Percentiles rank a stretch among this genome's conserved stretches.
Conservation (phyloP, 306 rosid genomes). For the Ochetophila trinervis region DNA sequence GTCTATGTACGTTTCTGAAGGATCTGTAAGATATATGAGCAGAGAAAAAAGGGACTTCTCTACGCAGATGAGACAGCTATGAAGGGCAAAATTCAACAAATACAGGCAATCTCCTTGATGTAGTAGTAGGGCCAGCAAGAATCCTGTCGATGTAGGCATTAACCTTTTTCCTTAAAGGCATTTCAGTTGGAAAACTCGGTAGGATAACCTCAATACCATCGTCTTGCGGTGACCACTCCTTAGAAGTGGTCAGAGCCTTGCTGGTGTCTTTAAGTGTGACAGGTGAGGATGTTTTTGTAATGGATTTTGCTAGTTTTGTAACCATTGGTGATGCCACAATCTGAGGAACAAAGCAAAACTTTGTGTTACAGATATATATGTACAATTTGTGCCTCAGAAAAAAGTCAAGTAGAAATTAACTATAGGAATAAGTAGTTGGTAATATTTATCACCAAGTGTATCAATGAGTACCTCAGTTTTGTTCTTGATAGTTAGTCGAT, state of each 20-base stretch:
- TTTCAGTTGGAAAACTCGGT: slow-evolving; percentile 32
- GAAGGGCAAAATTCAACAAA: slow-evolving; percentile 37
- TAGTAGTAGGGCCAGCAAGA: slow-evolving; percentile 25
- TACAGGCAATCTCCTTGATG: slow-evolving; percentile 40
- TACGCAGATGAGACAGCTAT: slow-evolving; percentile 7
- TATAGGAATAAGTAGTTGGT: slow-evolving; percentile 25
- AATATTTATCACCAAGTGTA: background rate
- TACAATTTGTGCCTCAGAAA: too few species aligned
- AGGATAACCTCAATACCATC: slow-evolving; percentile 49
- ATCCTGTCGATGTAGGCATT: slow-evolving; percentile 28
- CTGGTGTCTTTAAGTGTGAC: slow-evolving; percentile 24
- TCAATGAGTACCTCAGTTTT: slow-evolving; percentile 47
- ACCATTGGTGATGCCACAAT: slow-evolving; percentile 20
- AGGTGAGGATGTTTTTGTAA: background rate
- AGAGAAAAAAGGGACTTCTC: slow-evolving; percentile 11
- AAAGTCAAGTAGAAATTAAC: too few species aligned
- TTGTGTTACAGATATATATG: slow-evolving; percentile 20
- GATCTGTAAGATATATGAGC: slow-evolving; percentile 15
- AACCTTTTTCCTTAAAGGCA: slow-evolving; percentile 43
- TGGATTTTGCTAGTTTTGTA: slow-evolving; percentile 16
- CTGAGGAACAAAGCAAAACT: slow-evolving; percentile 26
- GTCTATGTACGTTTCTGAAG: slow-evolving; percentile 2
- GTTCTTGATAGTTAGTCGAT: slow-evolving; percentile 34
- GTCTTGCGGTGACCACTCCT: slow-evolving; percentile 69
- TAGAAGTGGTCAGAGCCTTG: background rate